These are phyloP conservation scores for Boletus pseudopeckii DNA, from an alignment of 768 basidiomycete genomes.

Conservation along the genomic window DNA sequence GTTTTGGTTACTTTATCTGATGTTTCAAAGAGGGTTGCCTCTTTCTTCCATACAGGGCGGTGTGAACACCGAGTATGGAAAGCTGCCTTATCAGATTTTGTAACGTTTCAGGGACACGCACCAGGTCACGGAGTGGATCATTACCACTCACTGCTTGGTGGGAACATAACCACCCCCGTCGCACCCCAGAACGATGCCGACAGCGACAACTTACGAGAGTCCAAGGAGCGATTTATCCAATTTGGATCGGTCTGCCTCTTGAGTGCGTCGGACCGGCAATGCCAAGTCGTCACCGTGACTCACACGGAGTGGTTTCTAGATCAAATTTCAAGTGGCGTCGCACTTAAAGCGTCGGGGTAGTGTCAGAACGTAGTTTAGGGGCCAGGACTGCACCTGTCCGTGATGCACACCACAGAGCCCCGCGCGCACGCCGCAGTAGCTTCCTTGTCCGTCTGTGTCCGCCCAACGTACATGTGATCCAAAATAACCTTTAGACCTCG, in stretches of 20 bases:
- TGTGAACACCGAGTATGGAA: not conserved
- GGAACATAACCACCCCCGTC: not conserved
- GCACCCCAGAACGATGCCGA: not conserved
- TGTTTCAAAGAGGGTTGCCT: too few relatives aligned
- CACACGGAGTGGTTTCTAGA: too few relatives aligned
- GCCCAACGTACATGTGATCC: too few relatives aligned
- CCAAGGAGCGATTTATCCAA: not conserved
- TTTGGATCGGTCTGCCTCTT: not conserved
- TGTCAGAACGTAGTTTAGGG: too few relatives aligned
- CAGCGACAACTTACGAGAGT: not conserved
- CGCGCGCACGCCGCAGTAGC: too few relatives aligned
- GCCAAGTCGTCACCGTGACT: not conserved
- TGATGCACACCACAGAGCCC: not conserved
- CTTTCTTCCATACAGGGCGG: too few relatives aligned
- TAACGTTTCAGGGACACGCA: too few relatives aligned
- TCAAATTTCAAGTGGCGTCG: not conserved
- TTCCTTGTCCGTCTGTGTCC: too few relatives aligned
- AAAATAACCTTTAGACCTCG: too few relatives aligned
- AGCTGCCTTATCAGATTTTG: not conserved
- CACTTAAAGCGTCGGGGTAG: not conserved
- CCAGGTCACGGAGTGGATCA: not conserved
- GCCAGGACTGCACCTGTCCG: too few relatives aligned
- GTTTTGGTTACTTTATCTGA: not conserved
- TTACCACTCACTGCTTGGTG: not conserved
- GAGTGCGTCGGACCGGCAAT: too few relatives aligned